Percentiles rank a stretch among this genome's conserved stretches.
phyloP scores from a whole-genome alignment of 495 filamentous ascomycete genomes.

The Chlorociboria aeruginascens region DNA sequence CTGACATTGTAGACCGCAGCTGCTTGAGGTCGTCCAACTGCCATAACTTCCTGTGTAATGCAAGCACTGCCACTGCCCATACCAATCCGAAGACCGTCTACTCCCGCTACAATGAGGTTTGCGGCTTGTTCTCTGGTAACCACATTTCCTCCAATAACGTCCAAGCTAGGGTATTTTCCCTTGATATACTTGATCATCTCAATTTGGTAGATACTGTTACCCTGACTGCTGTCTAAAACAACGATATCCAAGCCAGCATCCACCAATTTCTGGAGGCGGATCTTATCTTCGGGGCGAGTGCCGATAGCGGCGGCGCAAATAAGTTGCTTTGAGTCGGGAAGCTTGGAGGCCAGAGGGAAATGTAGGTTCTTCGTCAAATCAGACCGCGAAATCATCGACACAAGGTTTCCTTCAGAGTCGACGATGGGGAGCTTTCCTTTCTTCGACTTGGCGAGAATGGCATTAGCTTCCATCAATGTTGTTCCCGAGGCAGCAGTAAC shows the following conservation, averaged over 20 bases:
- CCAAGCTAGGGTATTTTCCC: slow-evolving; percentile 65
- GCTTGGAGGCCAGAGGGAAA: slow-evolving; percentile 93
- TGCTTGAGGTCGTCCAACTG: slow-evolving; percentile 90
- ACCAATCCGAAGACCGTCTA: slow-evolving; percentile 93
- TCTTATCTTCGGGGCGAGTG: slow-evolving; percentile 84
- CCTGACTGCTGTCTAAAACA: slow-evolving; percentile 88
- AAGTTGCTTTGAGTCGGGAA: slow-evolving; percentile 93
- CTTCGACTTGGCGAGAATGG: slow-evolving; percentile 87
- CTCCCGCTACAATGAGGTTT: slow-evolving; percentile 80
- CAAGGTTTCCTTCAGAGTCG: slow-evolving; percentile 72
- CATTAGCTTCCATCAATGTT: slow-evolving; percentile 78
- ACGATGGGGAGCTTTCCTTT: slow-evolving; percentile 99
- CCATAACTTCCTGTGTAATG: slow-evolving; percentile 99
- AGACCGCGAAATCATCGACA: slow-evolving; percentile 90
- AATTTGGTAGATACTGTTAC: slow-evolving; percentile 93
- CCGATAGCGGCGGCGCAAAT: slow-evolving; percentile 93
- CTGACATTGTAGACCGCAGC: slow-evolving; percentile 82
- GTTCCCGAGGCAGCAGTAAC: slow-evolving; percentile 83
- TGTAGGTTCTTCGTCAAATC: slow-evolving; percentile 98
- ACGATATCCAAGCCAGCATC: slow-evolving; percentile 95
- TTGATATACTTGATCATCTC: slow-evolving; percentile 97
- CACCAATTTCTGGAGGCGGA: slow-evolving; percentile 71
- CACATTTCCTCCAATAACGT: slow-evolving; percentile 97
- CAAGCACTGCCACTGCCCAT: slow-evolving; percentile 98
- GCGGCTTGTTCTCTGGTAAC: slow-evolving; percentile 95